Evolutionary conservation across 257 asterid genomes (phyloP).

Genomic region (Solanum rostratum): DNA sequence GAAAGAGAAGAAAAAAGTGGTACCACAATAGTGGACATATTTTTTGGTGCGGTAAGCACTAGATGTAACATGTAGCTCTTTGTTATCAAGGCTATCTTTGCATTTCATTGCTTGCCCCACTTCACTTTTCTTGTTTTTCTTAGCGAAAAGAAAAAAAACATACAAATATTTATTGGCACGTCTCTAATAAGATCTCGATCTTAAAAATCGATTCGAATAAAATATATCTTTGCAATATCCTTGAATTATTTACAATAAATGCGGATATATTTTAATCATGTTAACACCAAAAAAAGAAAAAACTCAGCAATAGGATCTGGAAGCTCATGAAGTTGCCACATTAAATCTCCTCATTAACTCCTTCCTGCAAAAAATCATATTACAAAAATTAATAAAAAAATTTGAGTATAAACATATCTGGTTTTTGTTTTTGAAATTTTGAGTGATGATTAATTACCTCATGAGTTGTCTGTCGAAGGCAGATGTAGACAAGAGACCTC

Average conservation of each 20-base stretch:
- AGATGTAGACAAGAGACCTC: slow-evolving; percentile 57
- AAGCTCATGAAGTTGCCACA: background rate
- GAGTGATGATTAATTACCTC: slow-evolving; percentile 20
- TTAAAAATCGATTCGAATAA: background rate
- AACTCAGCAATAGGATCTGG: no score
- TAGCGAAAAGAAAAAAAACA: no score
- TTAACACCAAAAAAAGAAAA: background rate
- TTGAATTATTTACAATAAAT: background rate
- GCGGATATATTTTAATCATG: background rate
- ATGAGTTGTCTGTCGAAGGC: slow-evolving; percentile 45
- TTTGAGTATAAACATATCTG: background rate
- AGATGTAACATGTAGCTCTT: background rate
- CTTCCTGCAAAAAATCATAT: background rate
- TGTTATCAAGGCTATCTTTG: background rate
- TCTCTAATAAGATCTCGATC: background rate
- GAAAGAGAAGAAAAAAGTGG: background rate
- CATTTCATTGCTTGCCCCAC: background rate
- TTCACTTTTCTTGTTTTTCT: background rate
- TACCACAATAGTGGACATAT: background rate
- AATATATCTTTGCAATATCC: background rate
- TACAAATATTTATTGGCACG: background rate
- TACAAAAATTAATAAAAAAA: background rate
- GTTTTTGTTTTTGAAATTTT: background rate
- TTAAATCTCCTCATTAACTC: background rate
- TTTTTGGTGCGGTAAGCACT: background rate